Conservation (phyloP, 345 rosid genomes). For the Arabidopsis suecica region DNA sequence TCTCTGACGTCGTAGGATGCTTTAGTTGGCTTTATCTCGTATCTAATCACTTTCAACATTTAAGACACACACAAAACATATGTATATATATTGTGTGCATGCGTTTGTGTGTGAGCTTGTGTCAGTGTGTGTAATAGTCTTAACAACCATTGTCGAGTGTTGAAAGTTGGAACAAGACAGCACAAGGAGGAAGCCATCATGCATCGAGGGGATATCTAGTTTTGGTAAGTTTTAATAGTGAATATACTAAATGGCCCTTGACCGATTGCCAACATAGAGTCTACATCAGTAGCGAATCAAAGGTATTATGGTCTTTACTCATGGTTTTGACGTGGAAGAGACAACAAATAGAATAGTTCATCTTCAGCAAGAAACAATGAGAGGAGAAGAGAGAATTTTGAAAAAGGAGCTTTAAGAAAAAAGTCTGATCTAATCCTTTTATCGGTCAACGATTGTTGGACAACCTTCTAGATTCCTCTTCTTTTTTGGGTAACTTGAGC, state of each 20-base stretch:
- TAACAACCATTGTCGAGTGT: conserved; percentile 38
- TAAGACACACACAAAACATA: no score
- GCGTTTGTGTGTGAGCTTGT: conserved; percentile 25
- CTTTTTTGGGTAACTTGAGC: neutral
- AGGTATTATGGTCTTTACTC: conserved; percentile 6
- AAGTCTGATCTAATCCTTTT: conserved; percentile 17
- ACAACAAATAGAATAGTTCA: conserved; percentile 1
- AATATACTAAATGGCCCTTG: neutral
- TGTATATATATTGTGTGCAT: neutral
- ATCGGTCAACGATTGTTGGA: conserved; percentile 38
- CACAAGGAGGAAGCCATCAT: neutral
- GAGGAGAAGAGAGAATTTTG: neutral
- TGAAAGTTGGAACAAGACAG: conserved; percentile 20
- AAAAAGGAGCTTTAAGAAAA: neutral
- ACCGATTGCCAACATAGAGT: neutral
- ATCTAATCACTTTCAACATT: no score
- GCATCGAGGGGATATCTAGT: conserved; percentile 9
- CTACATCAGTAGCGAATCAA: neutral
- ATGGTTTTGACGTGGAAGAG: neutral
- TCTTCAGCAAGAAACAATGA: conserved; percentile 30
- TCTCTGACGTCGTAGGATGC: conserved; percentile 8
- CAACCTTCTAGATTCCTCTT: conserved; percentile 32
- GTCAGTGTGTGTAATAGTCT: conserved; percentile 39
- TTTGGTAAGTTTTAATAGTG: neutral
- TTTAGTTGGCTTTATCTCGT: neutral